Conservation (phyloP, 306 rosid species). For the Lathyrus oleraceus region DNA sequence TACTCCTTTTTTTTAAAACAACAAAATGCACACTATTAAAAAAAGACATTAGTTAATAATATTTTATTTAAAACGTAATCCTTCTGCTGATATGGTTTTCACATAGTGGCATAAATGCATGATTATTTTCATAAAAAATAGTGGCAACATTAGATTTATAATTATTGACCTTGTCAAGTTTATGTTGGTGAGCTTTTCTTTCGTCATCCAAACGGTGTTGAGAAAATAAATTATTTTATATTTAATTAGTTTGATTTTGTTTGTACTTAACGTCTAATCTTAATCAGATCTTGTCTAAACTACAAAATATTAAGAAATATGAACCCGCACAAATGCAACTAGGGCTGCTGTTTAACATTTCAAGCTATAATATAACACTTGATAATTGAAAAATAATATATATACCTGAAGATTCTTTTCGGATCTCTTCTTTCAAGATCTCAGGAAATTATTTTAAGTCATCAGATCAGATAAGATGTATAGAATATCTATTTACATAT, state of each 20-base stretch:
- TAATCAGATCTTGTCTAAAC: constrained; percentile 14
- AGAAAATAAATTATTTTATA: not conserved
- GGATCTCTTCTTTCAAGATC: constrained; percentile 14
- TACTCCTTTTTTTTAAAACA: no score
- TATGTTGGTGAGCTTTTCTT: not conserved
- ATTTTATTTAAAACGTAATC: no score
- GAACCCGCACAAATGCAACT: constrained; percentile 11
- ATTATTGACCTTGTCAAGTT: not conserved
- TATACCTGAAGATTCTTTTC: constrained; percentile 5
- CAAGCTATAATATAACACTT: not conserved
- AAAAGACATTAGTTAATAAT: no score
- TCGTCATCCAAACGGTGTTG: not conserved
- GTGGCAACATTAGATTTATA: no score
- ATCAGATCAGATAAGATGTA: not conserved
- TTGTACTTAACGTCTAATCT: constrained; percentile 18
- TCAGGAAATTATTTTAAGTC: not conserved
- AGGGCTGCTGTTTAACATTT: constrained; percentile 15
- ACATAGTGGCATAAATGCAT: no score
- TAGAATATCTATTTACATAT: not conserved
- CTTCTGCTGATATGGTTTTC: no score
- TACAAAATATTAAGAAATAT: not conserved
- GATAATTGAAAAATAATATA: not conserved
- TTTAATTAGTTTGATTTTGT: not conserved
- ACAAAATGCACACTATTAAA: no score
- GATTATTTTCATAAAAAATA: no score